Evolutionary conservation across 805 yeast genomes (phyloP), one percentile per base, ranked within the genome.

Genomic region (Zygotorulaspora florentina): DNA sequence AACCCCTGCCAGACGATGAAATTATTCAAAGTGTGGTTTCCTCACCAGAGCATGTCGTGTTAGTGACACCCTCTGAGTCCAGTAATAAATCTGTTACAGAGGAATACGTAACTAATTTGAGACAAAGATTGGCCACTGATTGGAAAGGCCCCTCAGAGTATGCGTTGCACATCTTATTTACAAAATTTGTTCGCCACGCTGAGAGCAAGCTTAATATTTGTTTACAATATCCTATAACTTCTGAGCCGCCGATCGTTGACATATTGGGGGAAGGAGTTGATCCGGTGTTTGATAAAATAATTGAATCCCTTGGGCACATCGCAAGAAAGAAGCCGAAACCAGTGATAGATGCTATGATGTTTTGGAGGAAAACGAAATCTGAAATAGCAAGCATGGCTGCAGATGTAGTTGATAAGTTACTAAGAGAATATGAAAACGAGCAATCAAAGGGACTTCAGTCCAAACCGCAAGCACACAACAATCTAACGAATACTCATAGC

Each of bases 271-370:
- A 85, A 58, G 97, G 97, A 1, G 81, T 79, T 1, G 98, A 93
- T 58, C 82, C 85, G 0, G 79, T 77, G 16, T 91, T 93, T 61
- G 99, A 93, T 65, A 80, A 85, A 57, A 86, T 89, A 42, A 79
- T 95, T 16, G 80, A 80, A 12, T 85, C 96, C 0, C 69, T 93
- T 45, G 99, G 99, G 8, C 87, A 87, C 62, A 87, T 93, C 31
- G 95, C 99, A 1, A 76, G 88, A 46, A 75, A 83, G 20, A 87
- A 88, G 54, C 97, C 98, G 0, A 90, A 88, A 59, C 96, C 96
- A 0, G 96, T 93, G 1, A 89, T 95, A 28, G 99, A 93, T 64
- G 88, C 96, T 6, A 96, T 93, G 48, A 90, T 93, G 98, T 90
- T 87, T 62, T 93, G 99, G 99, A 76, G 98, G 49, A 87, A 91